Conservation (phyloP, 2,329 filamentous ascomycete species). For the Stagonosporopsis chrysanthemi region DNA sequence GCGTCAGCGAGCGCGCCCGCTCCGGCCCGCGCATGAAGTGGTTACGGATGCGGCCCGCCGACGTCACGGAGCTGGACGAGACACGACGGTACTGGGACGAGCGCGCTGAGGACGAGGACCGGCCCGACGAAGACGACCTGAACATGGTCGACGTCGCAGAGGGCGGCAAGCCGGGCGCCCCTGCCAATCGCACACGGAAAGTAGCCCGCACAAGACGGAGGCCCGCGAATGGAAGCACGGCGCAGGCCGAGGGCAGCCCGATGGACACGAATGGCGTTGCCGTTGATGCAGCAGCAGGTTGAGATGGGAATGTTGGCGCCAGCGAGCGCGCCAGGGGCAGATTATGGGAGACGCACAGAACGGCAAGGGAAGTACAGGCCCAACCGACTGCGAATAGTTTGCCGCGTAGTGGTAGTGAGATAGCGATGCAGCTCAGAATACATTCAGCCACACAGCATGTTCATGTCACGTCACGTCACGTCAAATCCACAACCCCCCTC, state of each 20-base stretch:
- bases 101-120: conserved; percentile 53
- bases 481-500: too few relatives aligned
- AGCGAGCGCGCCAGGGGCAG: too few relatives aligned
- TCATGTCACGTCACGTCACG: too few relatives aligned
- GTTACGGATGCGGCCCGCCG: conserved; percentile 82
- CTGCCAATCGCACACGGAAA: conserved; percentile 48
- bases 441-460: too few relatives aligned
- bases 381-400: too few relatives aligned
- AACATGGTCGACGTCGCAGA: conserved; percentile 50
- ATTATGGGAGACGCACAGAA: too few relatives aligned
- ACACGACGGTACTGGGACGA: conserved; percentile 55
- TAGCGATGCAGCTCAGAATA: too few relatives aligned
- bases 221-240: conserved; percentile 41
- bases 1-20: conserved; percentile 86
- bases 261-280: conserved; percentile 53
- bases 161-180: conserved; percentile 33
- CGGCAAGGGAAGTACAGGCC: too few relatives aligned
- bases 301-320: conserved; percentile 5
- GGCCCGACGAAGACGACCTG: conserved; percentile 48
- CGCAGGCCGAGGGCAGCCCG: conserved; percentile 41
- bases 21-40: conserved; percentile 97
- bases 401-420: too few relatives aligned
- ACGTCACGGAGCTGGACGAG: conserved; percentile 87
- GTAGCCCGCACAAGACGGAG: conserved; percentile 47
- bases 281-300: conserved; percentile 39